phyloP scores from a whole-genome alignment of 2,329 filamentous ascomycete species.

The Dactylella cylindrospora region DNA sequence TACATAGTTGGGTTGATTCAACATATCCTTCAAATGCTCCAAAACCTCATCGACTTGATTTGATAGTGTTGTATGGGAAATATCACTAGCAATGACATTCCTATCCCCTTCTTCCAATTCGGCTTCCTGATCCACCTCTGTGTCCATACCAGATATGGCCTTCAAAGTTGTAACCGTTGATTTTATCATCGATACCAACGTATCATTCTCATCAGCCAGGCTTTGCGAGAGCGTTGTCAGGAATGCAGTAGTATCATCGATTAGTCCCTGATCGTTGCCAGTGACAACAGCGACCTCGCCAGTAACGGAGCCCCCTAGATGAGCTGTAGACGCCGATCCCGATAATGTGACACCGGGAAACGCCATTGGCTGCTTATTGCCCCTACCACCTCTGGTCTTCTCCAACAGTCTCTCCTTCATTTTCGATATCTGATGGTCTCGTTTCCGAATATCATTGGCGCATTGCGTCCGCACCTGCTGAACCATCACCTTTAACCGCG shows the following conservation, averaged over 20 bases:
- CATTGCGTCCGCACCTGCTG: conserved; percentile 83
- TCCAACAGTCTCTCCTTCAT: conserved; percentile 85
- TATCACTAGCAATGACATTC: conserved; percentile 55
- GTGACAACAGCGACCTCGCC: conserved; percentile 55
- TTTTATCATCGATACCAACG: conserved; percentile 70
- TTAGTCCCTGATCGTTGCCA: conserved; percentile 67
- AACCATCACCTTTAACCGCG: conserved; percentile 74
- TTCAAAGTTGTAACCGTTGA: conserved; percentile 71
- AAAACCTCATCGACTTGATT: conserved; percentile 74
- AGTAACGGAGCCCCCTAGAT: conserved; percentile 36
- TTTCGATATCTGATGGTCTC: conserved; percentile 83
- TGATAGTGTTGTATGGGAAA: conserved; percentile 68
- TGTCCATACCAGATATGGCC: conserved; percentile 65
- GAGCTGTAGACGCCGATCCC: conserved; percentile 18
- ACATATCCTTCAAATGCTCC: conserved; percentile 75
- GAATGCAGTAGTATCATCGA: conserved; percentile 87
- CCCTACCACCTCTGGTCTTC: conserved; percentile 61
- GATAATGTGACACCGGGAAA: conserved; percentile 58
- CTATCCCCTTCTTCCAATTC: conserved; percentile 51
- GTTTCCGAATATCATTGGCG: conserved; percentile 84
- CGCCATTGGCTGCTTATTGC: conserved; percentile 52
- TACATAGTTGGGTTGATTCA: conserved; percentile 95
- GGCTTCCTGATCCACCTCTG: conserved; percentile 48
- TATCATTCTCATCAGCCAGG: conserved; percentile 89
- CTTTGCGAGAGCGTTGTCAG: conserved; percentile 79